Percentiles rank a stretch among this genome's conserved stretches.
These are phyloP conservation scores for Eucalyptus sideroxylon DNA, from an alignment of 345 rosid genomes.

Conservation along the genomic window DNA sequence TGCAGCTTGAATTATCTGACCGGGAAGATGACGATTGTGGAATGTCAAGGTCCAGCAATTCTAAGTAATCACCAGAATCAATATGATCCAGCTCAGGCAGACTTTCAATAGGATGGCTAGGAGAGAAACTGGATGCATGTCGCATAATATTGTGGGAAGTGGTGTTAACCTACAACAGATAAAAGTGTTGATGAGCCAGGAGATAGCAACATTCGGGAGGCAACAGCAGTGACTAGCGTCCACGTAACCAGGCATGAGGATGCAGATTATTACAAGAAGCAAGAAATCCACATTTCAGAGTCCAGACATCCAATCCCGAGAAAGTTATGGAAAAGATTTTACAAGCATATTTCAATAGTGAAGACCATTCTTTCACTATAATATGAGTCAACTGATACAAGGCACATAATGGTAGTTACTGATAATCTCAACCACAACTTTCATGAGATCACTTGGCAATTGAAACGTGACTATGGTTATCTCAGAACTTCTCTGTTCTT, in stretches of 20 bases:
- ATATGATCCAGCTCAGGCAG: neutral
- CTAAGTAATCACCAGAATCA: slow-evolving; percentile 27
- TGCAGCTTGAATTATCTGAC: slow-evolving; percentile 37
- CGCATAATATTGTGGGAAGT: neutral
- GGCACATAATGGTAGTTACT: neutral
- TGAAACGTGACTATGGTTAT: neutral
- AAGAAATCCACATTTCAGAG: neutral
- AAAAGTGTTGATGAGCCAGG: neutral
- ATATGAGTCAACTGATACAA: neutral
- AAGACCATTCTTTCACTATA: neutral
- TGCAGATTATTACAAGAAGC: neutral
- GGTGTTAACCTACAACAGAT: neutral
- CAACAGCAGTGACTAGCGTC: neutral
- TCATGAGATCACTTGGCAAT: neutral
- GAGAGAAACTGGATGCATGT: neutral
- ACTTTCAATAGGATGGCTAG: neutral
- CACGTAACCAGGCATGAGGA: neutral
- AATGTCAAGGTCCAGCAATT: slow-evolving; percentile 28
- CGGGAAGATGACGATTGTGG: slow-evolving; percentile 23
- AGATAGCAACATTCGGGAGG: neutral
- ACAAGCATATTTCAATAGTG: neutral
- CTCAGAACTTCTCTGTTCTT: neutral
- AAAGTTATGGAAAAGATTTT: neutral
- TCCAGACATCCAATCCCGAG: neutral
- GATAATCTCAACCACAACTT: neutral